Evolutionary conservation across 352 stramenopile genomes (phyloP).

Genomic region (Globisporangium rhizosaccharum): DNA sequence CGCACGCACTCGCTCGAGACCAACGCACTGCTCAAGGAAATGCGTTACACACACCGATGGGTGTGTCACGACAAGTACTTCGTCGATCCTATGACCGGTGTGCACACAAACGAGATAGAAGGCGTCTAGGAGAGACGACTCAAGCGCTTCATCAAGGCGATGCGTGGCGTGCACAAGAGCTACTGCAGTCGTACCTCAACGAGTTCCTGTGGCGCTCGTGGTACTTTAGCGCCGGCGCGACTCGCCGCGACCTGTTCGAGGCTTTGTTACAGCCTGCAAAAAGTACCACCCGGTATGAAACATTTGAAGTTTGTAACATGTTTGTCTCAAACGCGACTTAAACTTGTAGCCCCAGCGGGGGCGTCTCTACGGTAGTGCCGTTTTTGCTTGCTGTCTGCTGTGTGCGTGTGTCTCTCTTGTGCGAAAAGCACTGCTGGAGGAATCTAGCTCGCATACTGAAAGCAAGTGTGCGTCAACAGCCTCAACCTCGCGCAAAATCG

Average conservation of each 20-base stretch:
- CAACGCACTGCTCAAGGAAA: neutral
- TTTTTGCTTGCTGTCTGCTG: too few relatives aligned
- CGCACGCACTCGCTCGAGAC: neutral
- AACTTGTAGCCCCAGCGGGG: too few relatives aligned
- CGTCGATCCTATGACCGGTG: constrained; percentile 9
- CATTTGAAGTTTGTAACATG: too few relatives aligned
- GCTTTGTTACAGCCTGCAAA: neutral
- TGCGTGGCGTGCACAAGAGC: constrained; percentile 8
- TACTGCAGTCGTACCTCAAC: constrained; percentile 1
- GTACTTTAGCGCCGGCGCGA: constrained; percentile 3
- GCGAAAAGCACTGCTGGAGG: too few relatives aligned
- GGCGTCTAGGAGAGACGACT: constrained; percentile 10
- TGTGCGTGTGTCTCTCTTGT: too few relatives aligned
- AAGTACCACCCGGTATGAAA: neutral
- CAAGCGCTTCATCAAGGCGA: constrained; percentile 10
- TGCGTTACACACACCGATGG: constrained; percentile 7
- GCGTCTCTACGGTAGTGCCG: too few relatives aligned
- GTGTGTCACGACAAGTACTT: constrained; percentile 11
- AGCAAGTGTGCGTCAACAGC: too few relatives aligned
- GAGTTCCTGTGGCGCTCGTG: constrained; percentile 11
- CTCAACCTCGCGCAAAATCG: too few relatives aligned
- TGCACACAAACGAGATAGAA: constrained; percentile 14
- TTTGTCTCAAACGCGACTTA: too few relatives aligned
- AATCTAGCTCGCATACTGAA: too few relatives aligned
- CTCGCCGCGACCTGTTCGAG: neutral